These are phyloP conservation scores for Plantago major DNA, from an alignment of 257 asterid genomes.

Conservation along the genomic window DNA sequence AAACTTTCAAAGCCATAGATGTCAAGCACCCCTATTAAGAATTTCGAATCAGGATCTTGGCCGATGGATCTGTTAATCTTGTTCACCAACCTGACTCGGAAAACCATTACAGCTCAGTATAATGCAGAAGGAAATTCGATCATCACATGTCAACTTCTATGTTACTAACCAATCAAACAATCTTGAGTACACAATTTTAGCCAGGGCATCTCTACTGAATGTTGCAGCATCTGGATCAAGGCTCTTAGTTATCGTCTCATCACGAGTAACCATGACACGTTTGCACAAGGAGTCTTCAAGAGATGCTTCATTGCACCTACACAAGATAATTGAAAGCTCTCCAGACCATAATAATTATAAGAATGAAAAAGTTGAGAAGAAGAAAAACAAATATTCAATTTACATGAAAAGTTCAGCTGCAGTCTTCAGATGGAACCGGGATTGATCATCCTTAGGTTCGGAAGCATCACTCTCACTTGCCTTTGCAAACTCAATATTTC, in stretches of 20 bases:
- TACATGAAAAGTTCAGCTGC: constrained; percentile 77
- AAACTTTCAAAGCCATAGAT: constrained; percentile 97
- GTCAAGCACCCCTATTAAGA: constrained; percentile 87
- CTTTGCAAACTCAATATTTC: constrained; percentile 69
- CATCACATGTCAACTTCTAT: neutral
- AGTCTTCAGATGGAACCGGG: constrained; percentile 63
- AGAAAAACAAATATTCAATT: constrained; percentile 14
- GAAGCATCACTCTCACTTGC: constrained; percentile 68
- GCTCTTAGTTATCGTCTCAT: constrained; percentile 75
- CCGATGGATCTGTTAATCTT: constrained; percentile 83
- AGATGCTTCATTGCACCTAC: constrained; percentile 71
- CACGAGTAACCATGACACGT: constrained; percentile 88
- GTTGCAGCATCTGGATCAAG: constrained; percentile 69
- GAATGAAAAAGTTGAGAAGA: constrained; percentile 3
- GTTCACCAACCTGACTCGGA: constrained; percentile 71
- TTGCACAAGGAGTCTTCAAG: constrained; percentile 85
- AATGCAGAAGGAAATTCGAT: constrained; percentile 3
- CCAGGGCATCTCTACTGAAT: constrained; percentile 76
- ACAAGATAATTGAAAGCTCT: constrained; percentile 17
- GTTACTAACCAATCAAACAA: constrained; percentile 80
- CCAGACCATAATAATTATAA: constrained; percentile 8
- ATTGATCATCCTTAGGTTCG: constrained; percentile 71
- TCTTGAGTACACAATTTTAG: constrained; percentile 74
- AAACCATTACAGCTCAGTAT: constrained; percentile 11
- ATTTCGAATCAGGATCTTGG: constrained; percentile 73